Evolutionary conservation across 1,139 yeast genomes (phyloP).

Genomic region (Pichia sp.): DNA sequence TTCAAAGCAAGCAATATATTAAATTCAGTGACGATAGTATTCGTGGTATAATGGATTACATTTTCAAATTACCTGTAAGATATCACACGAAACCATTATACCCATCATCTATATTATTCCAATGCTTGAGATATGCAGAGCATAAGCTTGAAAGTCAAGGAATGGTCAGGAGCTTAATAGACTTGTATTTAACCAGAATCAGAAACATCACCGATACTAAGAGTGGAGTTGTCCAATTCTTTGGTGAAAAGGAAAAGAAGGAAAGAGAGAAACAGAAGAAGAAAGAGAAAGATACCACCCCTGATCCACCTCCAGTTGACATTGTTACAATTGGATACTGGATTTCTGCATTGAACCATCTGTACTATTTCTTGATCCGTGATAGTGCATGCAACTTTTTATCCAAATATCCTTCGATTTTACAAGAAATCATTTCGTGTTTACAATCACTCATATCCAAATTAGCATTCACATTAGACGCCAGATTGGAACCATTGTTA

Average conservation of each 20-base stretch:
- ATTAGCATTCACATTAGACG: conserved; percentile 61
- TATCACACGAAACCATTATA: conserved; percentile 54
- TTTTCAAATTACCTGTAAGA: conserved; percentile 46
- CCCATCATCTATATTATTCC: conserved; percentile 70
- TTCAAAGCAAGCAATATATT: conserved; percentile 48
- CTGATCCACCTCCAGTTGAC: conserved; percentile 49
- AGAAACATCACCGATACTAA: conserved; percentile 58
- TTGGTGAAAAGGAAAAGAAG: conserved; percentile 17
- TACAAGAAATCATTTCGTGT: conserved; percentile 60
- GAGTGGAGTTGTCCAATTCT: conserved; percentile 51
- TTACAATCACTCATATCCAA: conserved; percentile 63
- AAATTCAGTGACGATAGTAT: conserved; percentile 69
- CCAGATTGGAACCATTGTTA: conserved; percentile 52
- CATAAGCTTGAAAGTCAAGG: conserved; percentile 51
- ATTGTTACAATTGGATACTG: conserved; percentile 71
- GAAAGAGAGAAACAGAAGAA: conserved; percentile 18
- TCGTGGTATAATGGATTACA: conserved; percentile 55
- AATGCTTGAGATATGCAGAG: conserved; percentile 64
- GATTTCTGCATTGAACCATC: conserved; percentile 65
- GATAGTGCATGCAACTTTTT: conserved; percentile 48
- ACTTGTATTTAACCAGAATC: conserved; percentile 59
- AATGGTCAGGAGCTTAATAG: conserved; percentile 56
- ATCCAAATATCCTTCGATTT: conserved; percentile 49
- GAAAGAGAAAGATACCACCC: conserved; percentile 25
- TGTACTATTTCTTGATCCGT: conserved; percentile 62